Evolutionary conservation across 2,329 filamentous ascomycete genomes (phyloP).

Genomic region (Ophiocordyceps camponoti-leonardi): DNA sequence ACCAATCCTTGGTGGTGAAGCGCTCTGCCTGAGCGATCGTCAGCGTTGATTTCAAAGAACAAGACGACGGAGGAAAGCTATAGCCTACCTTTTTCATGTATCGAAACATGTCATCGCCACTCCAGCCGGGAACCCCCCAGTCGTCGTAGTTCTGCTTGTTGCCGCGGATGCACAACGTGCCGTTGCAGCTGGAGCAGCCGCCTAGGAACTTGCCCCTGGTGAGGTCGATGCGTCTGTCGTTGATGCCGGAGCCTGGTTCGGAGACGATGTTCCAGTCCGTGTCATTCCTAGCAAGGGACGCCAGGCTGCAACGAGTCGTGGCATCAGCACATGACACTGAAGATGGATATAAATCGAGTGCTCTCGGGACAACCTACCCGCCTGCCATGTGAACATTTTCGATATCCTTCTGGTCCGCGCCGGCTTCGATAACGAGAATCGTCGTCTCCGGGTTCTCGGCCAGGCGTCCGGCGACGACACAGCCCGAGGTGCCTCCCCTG

Average conservation of each 20-base stretch:
- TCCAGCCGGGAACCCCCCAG: slow-evolving; percentile 37
- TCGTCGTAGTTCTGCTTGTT: slow-evolving; percentile 33
- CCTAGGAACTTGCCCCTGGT: slow-evolving; percentile 31
- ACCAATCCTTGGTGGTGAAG: slow-evolving; percentile 41
- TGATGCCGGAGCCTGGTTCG: slow-evolving; percentile 18
- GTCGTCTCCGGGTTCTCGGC: slow-evolving; percentile 14
- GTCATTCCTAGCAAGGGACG: slow-evolving; percentile 21
- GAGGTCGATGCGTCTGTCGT: slow-evolving; percentile 25
- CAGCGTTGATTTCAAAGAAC: background rate
- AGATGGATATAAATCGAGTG: no score
- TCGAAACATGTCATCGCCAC: slow-evolving; percentile 35
- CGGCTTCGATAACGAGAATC: slow-evolving; percentile 20
- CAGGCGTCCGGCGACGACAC: slow-evolving; percentile 18
- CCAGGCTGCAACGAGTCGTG: no score
- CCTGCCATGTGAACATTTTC: slow-evolving; percentile 34
- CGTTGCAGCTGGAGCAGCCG: slow-evolving; percentile 30
- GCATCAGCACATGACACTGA: no score
- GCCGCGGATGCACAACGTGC: slow-evolving; percentile 30
- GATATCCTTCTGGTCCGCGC: slow-evolving; percentile 20
- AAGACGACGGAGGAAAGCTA: background rate
- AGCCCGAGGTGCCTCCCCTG: slow-evolving; percentile 18
- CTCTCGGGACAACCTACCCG: slow-evolving; percentile 23
- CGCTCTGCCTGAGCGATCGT: slow-evolving; percentile 26
- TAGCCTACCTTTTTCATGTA: slow-evolving; percentile 39
- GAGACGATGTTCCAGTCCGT: slow-evolving; percentile 34